Conservation (phyloP, 2,329 filamentous ascomycete species). For the Aaosphaeria pasadenensis region DNA sequence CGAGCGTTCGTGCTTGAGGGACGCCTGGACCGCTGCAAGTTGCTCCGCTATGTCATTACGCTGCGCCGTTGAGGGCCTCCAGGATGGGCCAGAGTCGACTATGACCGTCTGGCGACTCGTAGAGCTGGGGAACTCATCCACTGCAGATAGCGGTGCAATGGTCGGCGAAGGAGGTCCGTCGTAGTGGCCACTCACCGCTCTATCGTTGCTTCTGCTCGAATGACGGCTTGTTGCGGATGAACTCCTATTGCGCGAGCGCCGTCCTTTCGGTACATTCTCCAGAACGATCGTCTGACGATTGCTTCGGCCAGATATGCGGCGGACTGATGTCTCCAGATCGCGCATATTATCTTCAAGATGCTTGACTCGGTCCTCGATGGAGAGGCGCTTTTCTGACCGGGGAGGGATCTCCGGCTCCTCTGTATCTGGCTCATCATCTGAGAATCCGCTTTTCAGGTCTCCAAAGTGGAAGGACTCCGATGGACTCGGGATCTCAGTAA, state of each 20-base stretch:
- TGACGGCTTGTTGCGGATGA: slow-evolving; percentile 17
- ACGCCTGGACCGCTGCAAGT: slow-evolving; percentile 13
- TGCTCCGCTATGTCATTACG: slow-evolving; percentile 1
- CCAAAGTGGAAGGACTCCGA: slow-evolving; percentile 38
- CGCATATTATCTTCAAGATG: slow-evolving; percentile 29
- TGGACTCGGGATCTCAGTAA: slow-evolving; percentile 13
- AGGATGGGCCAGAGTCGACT: not conserved
- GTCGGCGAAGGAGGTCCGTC: slow-evolving; percentile 11
- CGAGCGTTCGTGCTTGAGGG: slow-evolving; percentile 27
- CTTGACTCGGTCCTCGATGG: slow-evolving; percentile 34
- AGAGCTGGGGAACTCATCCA: slow-evolving; percentile 6
- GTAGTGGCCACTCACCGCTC: slow-evolving; percentile 3
- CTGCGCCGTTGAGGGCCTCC: slow-evolving; percentile 3
- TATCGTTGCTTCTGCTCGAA: slow-evolving; percentile 12
- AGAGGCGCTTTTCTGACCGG: slow-evolving; percentile 17
- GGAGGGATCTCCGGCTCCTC: slow-evolving; percentile 1
- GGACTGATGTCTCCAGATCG: slow-evolving; percentile 28
- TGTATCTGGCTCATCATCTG: slow-evolving; percentile 11
- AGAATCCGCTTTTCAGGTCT: slow-evolving; percentile 23
- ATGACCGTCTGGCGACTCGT: slow-evolving; percentile 2
- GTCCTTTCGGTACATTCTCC: slow-evolving; percentile 32
- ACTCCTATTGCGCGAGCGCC: slow-evolving; percentile 28
- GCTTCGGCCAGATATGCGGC: slow-evolving; percentile 29
- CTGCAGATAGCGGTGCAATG: slow-evolving; percentile 10
- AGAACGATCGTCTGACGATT: slow-evolving; percentile 39